phyloP scores from a whole-genome alignment of 495 filamentous ascomycete species.

The Saxispiralis lemnorum region DNA sequence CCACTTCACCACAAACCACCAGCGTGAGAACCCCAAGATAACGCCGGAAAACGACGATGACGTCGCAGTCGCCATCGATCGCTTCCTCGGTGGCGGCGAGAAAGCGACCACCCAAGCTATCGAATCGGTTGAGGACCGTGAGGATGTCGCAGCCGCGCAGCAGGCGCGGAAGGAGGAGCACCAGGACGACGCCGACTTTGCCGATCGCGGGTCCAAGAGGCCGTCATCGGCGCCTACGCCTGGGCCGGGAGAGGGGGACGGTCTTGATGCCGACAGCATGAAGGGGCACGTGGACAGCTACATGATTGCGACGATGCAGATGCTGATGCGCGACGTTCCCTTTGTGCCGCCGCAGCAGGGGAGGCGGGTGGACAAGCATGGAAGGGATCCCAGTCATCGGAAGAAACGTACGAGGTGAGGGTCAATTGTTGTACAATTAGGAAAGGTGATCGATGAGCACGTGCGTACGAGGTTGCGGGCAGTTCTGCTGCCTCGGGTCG shows the following conservation, averaged over 20 bases:
- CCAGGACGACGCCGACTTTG: constrained; percentile 80
- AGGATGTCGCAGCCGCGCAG: constrained; percentile 80
- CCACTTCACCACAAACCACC: constrained; percentile 95
- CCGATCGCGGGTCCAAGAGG: constrained; percentile 39
- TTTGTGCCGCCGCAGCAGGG: constrained; percentile 66
- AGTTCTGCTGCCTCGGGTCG: no score
- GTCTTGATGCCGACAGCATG: constrained; percentile 25
- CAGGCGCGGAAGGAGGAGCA: constrained; percentile 70
- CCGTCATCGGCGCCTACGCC: constrained; percentile 12
- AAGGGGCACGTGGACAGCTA: constrained; percentile 56
- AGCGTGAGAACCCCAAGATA: constrained; percentile 45
- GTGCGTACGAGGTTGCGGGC: no score
- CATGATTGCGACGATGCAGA: constrained; percentile 61
- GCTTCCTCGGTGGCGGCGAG: constrained; percentile 46
- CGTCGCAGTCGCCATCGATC: constrained; percentile 65
- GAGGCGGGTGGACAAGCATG: constrained; percentile 50
- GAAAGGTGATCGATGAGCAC: no score
- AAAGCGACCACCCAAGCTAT: constrained; percentile 45
- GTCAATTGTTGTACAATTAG: no score
- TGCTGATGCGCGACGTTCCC: constrained; percentile 58
- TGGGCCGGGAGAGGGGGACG: constrained; percentile 21
- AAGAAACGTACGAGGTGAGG: constrained; percentile 14
- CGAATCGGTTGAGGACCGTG: constrained; percentile 76
- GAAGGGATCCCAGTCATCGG: constrained; percentile 34
- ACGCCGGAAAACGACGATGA: constrained; percentile 46